Base-by-base conservation (phyloP, 192 early-diverging fungal species). In the Coemansia sp. region DNA sequence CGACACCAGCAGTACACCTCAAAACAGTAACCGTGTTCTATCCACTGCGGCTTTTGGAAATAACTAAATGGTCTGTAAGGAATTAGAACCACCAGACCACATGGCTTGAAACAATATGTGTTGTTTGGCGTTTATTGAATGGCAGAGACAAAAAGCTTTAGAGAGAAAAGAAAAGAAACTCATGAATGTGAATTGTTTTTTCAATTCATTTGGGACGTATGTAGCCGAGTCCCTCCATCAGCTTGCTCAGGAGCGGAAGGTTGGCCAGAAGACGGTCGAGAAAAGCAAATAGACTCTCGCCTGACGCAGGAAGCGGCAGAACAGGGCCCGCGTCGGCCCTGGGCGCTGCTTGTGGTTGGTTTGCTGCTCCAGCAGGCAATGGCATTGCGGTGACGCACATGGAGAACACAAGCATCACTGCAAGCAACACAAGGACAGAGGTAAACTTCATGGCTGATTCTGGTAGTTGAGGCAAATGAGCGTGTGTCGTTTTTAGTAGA, bases 211-310 rank as follows among this genome's bases (percentile, higher is more conserved):
- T 80, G 15, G 77, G 69, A 16, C 78, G 72, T 6, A 71, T 65
- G 37, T 75, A 75, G 38, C 78, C 78, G 4, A 80, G 62, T 11
- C 72, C 73, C 49, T 66, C 72, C 47, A 80, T 53, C 11, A 80
- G 65, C 9, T 72, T 67, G 50, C 78, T 67, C 26, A 80, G 19
- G 12, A 80, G 62, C 7, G 78, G 78, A 6, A 80, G 62, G 5
- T 48, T 54, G 3, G 66, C 64, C 18, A 80, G 54, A 11, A 80
- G 63, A n/a, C 78, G 78, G 40, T 80, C 78, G 19, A 80, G 73
- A 45, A 69, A 80, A 15, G 72, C 64, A 0, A 80, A 18, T 3
- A 80, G 63, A 0, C 72, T 48, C 37, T 80, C 78, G 0, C 78
- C 78, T 0, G 72, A 5, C 48, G 63, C 73, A 12, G 78, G 78